These are phyloP conservation scores for Serendipita sp. DNA, from an alignment of 768 basidiomycete genomes.

Conservation along the genomic window DNA sequence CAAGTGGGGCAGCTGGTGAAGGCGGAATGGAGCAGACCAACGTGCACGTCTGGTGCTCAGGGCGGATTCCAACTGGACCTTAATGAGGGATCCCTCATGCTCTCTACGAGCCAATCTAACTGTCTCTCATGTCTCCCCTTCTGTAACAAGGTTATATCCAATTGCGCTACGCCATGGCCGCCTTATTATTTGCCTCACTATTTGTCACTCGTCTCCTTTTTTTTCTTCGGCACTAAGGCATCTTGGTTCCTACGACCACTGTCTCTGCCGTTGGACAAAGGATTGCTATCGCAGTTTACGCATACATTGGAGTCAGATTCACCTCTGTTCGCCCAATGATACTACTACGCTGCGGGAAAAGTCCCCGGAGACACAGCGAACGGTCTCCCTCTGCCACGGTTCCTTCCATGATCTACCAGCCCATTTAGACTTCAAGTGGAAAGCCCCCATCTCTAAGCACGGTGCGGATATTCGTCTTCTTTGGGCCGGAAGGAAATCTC, in stretches of 20 bases:
- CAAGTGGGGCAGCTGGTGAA: too few relatives aligned
- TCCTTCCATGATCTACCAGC: background rate
- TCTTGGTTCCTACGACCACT: background rate
- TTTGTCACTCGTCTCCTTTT: background rate
- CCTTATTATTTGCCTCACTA: background rate
- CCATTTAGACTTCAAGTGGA: background rate
- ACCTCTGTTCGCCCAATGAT: background rate
- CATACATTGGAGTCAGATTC: background rate
- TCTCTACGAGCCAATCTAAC: too few relatives aligned
- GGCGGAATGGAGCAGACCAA: too few relatives aligned
- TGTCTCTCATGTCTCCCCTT: too few relatives aligned
- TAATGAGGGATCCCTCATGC: too few relatives aligned
- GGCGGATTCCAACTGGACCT: too few relatives aligned
- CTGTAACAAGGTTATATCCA: too few relatives aligned
- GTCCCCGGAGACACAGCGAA: slow-evolving; percentile 6
- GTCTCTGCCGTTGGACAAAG: background rate
- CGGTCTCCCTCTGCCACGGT: background rate
- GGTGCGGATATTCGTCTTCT: background rate
- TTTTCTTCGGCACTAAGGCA: background rate
- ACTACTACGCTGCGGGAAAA: background rate
- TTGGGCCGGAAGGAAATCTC: background rate
- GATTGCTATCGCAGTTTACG: slow-evolving; percentile 6
- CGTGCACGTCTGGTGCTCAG: too few relatives aligned
- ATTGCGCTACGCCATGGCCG: too few relatives aligned
- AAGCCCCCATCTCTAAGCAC: slow-evolving; percentile 7